Evolutionary conservation across 2,329 filamentous ascomycete species (phyloP).

Genomic region (Peltaster fructicola): DNA sequence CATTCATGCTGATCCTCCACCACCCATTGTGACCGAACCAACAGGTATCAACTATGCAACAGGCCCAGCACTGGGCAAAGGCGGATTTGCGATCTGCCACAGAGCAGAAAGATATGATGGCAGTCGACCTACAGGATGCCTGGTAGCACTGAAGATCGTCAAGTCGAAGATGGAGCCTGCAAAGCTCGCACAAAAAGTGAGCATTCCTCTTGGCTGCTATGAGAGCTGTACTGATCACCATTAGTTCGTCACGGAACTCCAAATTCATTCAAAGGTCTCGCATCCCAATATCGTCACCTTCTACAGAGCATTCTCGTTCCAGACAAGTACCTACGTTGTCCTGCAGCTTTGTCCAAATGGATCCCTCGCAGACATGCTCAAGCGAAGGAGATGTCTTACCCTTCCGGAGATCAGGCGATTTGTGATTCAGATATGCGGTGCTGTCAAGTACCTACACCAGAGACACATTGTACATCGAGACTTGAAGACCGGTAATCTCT

Average conservation of each 20-base stretch:
- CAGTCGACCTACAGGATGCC: conserved; percentile 40
- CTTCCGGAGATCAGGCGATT: conserved; percentile 90
- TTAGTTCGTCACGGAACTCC: conserved; percentile 63
- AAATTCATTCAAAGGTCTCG: conserved; percentile 95
- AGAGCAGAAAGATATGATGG: conserved; percentile 45
- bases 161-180: conserved; percentile 60
- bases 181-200: conserved; percentile 71
- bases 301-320: conserved; percentile 79
- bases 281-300: conserved; percentile 95
- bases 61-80: conserved; percentile 58
- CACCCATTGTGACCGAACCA: conserved; percentile 46
- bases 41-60: conserved; percentile 58
- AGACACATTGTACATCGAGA: conserved; percentile 94
- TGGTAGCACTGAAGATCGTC: conserved; percentile 66
- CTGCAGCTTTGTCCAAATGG: conserved; percentile 90
- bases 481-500: conserved; percentile 95
- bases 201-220: neutral
- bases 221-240: conserved; percentile 3
- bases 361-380: conserved; percentile 94
- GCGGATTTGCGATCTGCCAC: conserved; percentile 70
- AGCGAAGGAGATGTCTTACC: conserved; percentile 73
- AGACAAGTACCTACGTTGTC: conserved; percentile 79
- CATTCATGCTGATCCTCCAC: conserved; percentile 33
- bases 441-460: conserved; percentile 93
- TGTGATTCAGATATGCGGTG: conserved; percentile 84